These are phyloP conservation scores for Verticillium dahliae DNA, from an alignment of 2,329 filamentous ascomycete species.

Conservation along the genomic window DNA sequence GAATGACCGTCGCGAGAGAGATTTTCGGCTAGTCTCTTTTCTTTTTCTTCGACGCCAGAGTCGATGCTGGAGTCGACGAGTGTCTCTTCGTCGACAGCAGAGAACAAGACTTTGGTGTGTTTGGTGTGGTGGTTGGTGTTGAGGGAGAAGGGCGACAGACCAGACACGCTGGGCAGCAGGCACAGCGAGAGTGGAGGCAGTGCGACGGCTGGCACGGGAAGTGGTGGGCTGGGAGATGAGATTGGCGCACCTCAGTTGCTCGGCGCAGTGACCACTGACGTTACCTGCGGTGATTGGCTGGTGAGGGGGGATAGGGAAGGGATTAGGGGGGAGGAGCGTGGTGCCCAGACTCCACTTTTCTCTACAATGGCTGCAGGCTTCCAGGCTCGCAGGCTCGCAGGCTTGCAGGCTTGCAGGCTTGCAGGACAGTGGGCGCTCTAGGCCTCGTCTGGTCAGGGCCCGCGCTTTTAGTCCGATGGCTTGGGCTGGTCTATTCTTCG, in stretches of 20 bases:
- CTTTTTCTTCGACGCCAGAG: background rate
- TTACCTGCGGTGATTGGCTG: slow-evolving; percentile 1
- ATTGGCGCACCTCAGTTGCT: background rate
- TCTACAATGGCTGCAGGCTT: background rate
- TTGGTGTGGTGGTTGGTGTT: background rate
- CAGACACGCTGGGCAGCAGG: background rate
- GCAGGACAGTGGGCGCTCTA: background rate
- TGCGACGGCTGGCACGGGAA: background rate
- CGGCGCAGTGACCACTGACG: background rate
- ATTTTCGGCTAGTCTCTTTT: background rate
- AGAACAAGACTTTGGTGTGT: no score
- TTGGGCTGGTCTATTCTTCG: background rate
- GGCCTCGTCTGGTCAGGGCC: background rate
- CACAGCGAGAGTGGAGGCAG: background rate
- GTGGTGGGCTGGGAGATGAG: slow-evolving; percentile 3
- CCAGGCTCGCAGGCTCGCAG: no score
- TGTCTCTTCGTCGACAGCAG: background rate
- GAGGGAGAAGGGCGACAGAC: background rate
- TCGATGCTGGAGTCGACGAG: background rate
- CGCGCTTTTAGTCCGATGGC: background rate
- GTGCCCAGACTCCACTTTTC: background rate
- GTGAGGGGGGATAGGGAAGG: background rate
- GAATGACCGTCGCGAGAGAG: background rate
- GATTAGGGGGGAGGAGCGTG: background rate
- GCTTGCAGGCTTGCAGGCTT: no score